Evolutionary conservation across 176 grass and related monocot genomes (phyloP).

Genomic region (Oryza australiensis): DNA sequence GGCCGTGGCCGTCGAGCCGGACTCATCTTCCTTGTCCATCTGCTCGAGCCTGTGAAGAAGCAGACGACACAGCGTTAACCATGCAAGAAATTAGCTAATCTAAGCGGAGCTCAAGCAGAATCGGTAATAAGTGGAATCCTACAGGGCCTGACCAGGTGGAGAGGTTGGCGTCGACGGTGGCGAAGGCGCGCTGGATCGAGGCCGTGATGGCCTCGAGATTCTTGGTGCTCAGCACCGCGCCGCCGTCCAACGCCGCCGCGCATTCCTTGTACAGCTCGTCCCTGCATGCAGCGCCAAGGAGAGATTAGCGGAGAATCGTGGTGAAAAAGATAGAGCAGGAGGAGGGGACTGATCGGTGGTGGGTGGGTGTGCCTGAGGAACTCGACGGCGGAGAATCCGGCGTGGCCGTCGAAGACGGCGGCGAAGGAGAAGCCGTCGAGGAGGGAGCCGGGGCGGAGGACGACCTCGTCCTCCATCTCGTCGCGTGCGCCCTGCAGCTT

Average conservation of each 20-base stretch:
- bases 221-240: conserved; percentile 72
- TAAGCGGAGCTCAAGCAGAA: neutral
- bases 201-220: conserved; percentile 65
- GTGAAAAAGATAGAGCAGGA: neutral
- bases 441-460: conserved; percentile 51
- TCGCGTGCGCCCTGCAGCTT: conserved; percentile 87
- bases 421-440: conserved; percentile 92
- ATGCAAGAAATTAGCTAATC: neutral
- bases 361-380: conserved; percentile 64
- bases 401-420: conserved; percentile 89
- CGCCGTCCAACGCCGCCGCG: conserved; percentile 60
- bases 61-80: conserved; percentile 11
- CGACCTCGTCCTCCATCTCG: conserved; percentile 95
- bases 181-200: conserved; percentile 73
- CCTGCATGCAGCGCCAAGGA: conserved; percentile 58
- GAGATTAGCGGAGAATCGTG: neutral
- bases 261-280: conserved; percentile 96
- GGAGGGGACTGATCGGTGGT: neutral
- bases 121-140: neutral
- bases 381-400: conserved; percentile 81
- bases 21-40: conserved; percentile 57
- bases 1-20: conserved; percentile 74
- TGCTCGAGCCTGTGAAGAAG: conserved; percentile 69
- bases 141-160: conserved; percentile 64
- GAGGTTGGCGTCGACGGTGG: conserved; percentile 62